phyloP scores from a whole-genome alignment of 2,329 filamentous ascomycete genomes.

The Erysiphe neolycopersici region DNA sequence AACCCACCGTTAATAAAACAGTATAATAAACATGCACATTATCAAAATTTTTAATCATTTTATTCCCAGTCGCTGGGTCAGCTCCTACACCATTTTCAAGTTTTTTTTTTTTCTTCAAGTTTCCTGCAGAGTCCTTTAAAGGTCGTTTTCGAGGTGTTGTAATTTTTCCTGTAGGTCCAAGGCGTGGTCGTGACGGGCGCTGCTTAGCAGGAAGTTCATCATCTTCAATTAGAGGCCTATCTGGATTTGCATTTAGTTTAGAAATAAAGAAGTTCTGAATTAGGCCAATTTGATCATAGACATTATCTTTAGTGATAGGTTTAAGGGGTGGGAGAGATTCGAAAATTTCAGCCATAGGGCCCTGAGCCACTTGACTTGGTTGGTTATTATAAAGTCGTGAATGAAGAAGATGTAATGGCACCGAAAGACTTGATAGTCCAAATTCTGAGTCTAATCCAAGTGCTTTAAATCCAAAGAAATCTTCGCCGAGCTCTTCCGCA shows the following conservation, averaged over 20 bases:
- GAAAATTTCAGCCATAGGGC: constrained; percentile 27
- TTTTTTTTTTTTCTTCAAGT: constrained; percentile 76
- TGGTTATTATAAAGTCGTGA: constrained; percentile 68
- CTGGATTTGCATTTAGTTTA: constrained; percentile 62
- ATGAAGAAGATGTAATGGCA: constrained; percentile 82
- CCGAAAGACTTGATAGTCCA: constrained; percentile 62
- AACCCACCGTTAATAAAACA: no score
- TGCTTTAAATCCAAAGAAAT: constrained; percentile 97
- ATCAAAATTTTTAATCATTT: constrained; percentile 15
- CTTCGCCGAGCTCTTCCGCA: constrained; percentile 88
- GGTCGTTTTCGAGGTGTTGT: constrained; percentile 61
- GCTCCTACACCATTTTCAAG: constrained; percentile 23
- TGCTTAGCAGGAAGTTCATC: constrained; percentile 88
- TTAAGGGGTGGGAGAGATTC: constrained; percentile 42
- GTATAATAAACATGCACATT: constrained; percentile 6
- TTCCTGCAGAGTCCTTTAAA: constrained; percentile 45
- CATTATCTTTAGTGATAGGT: constrained; percentile 51
- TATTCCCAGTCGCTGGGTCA: constrained; percentile 11
- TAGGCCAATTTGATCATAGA: constrained; percentile 60
- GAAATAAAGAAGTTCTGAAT: constrained; percentile 77
- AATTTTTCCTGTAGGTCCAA: constrained; percentile 59
- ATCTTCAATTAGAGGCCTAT: constrained; percentile 71
- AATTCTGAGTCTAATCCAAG: constrained; percentile 80
- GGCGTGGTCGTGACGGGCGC: constrained; percentile 31
- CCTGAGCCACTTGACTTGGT: constrained; percentile 35